Conservation (phyloP, 306 rosid species). For the Ziziphus jujuba region DNA sequence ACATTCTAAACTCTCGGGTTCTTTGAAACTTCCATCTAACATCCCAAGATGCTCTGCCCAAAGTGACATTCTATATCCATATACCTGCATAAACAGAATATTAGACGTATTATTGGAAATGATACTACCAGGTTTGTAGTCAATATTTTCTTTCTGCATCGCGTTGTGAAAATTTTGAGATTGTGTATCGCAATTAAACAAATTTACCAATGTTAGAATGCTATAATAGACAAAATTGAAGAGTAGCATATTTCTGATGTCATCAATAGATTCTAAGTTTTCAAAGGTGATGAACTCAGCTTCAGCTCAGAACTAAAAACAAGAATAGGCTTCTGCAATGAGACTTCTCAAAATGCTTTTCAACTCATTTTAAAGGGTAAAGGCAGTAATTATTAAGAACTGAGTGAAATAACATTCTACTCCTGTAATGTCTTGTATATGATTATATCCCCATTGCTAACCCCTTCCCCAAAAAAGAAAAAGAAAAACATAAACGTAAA, state of each 20-base stretch:
- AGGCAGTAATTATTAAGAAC: not conserved
- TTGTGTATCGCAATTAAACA: too few relatives aligned
- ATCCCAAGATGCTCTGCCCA: constrained; percentile 86
- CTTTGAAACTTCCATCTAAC: constrained; percentile 46
- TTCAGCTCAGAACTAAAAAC: not conserved
- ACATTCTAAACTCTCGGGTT: constrained; percentile 71
- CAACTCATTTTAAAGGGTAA: not conserved
- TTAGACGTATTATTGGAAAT: not conserved
- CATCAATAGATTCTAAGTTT: not conserved
- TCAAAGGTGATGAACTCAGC: not conserved
- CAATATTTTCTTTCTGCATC: too few relatives aligned
- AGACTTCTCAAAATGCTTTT: not conserved
- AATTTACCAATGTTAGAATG: not conserved
- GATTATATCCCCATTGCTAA: not conserved
- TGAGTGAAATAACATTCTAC: not conserved
- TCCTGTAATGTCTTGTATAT: not conserved
- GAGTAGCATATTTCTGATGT: not conserved
- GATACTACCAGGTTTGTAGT: too few relatives aligned
- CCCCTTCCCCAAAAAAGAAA: not conserved
- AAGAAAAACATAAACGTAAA: not conserved
- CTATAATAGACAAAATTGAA: not conserved
- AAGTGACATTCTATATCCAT: constrained; percentile 89
- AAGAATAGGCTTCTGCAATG: not conserved
- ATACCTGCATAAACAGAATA: constrained; percentile 48
- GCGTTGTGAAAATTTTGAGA: too few relatives aligned